phyloP scores from a whole-genome alignment of 1,284 basidiomycete genomes.

The Papiliotrema flavescens region DNA sequence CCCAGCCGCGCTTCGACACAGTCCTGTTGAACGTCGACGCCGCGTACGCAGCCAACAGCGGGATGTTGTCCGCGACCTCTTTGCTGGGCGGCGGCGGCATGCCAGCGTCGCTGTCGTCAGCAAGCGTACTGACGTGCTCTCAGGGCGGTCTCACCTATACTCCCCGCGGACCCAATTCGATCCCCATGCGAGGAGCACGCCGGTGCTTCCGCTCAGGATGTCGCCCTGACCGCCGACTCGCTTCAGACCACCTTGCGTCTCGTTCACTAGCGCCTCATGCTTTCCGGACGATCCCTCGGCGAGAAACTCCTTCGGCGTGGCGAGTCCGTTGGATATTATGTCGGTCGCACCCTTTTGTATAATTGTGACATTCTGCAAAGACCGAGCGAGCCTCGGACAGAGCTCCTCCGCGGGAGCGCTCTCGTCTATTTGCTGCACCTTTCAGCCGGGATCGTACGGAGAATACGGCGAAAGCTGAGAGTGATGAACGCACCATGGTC shows the following conservation, averaged over 20 bases:
- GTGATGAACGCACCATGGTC: constrained; percentile 56
- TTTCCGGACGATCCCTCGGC: constrained; percentile 13
- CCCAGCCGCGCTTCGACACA: constrained; percentile 71
- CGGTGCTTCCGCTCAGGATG: constrained; percentile 80
- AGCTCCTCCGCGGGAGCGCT: constrained; percentile 51
- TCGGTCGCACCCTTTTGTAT: constrained; percentile 81
- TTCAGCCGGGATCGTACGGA: neutral
- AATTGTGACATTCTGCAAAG: constrained; percentile 81
- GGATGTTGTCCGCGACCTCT: constrained; percentile 56
- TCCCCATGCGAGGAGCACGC: constrained; percentile 89
- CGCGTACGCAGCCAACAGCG: constrained; percentile 80
- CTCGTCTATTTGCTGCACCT: constrained; percentile 51
- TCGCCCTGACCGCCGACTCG: constrained; percentile 96
- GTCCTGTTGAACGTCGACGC: constrained; percentile 84
- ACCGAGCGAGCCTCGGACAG: constrained; percentile 63
- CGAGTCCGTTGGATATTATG: constrained; percentile 50
- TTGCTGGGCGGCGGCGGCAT: constrained; percentile 56
- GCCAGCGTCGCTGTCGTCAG: constrained; percentile 41
- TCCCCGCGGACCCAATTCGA: constrained; percentile 80
- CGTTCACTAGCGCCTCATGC: constrained; percentile 58
- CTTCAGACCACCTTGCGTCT: constrained; percentile 76
- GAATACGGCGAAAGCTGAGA: neutral
- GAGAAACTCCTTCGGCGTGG: constrained; percentile 28
- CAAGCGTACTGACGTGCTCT: neutral
- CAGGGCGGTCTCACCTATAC: constrained; percentile 52